phyloP scores from a whole-genome alignment of 306 rosid genomes.

The Ormosia semicastrata region DNA sequence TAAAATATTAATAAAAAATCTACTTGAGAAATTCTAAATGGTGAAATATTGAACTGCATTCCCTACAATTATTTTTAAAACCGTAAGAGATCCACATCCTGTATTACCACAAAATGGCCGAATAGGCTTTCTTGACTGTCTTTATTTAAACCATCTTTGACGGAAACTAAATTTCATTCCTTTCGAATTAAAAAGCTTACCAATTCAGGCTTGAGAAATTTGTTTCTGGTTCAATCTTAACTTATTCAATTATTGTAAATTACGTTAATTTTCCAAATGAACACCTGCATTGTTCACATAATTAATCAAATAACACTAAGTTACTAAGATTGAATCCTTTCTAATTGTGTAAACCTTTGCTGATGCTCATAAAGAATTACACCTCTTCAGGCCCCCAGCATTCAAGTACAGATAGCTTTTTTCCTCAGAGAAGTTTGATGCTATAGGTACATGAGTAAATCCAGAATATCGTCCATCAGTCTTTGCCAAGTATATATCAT shows the following conservation, averaged over 20 bases:
- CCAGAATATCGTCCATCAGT: slow-evolving; percentile 55
- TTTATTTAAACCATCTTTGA: too few species aligned
- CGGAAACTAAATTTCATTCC: neutral
- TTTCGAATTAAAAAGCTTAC: neutral
- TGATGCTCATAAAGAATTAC: slow-evolving; percentile 27
- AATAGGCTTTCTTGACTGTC: neutral
- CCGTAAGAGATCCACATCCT: too few species aligned
- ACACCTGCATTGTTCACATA: neutral
- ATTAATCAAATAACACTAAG: slow-evolving; percentile 23
- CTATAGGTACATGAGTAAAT: slow-evolving; percentile 45
- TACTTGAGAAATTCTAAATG: too few species aligned
- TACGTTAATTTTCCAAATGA: neutral
- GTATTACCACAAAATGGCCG: neutral
- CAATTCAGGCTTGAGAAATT: neutral
- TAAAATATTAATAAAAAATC: too few species aligned
- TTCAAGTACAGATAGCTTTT: slow-evolving; percentile 51
- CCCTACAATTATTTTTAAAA: too few species aligned
- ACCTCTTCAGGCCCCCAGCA: slow-evolving; percentile 37
- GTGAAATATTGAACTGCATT: too few species aligned
- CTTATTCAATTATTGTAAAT: neutral
- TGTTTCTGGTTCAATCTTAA: neutral
- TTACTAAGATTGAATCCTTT: neutral
- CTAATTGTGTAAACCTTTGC: neutral
- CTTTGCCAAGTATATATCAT: slow-evolving; percentile 54
- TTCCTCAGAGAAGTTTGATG: slow-evolving; percentile 28